These are phyloP conservation scores for Chenopodium berlandieri DNA, from an alignment of 148 eudicot species.

Conservation along the genomic window DNA sequence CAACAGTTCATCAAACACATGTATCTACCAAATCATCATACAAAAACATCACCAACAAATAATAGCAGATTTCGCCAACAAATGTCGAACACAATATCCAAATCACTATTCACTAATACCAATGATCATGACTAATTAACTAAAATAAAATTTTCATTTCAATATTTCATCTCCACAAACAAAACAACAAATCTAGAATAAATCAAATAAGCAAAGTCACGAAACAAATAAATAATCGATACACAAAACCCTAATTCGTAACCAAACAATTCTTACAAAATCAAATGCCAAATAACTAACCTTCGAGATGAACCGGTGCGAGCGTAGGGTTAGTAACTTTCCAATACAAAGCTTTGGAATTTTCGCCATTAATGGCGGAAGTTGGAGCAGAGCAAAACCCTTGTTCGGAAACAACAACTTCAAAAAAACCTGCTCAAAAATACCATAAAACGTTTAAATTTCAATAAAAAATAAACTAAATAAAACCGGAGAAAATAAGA, in stretches of 20 bases:
- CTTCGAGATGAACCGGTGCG: constrained; percentile 90
- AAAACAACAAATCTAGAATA: too few relatives aligned
- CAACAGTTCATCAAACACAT: background rate
- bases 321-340: constrained; percentile 87
- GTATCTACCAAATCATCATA: background rate
- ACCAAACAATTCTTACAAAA: background rate
- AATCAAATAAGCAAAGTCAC: too few relatives aligned
- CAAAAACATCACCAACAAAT: background rate
- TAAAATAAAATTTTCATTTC: too few relatives aligned
- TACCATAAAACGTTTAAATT: background rate
- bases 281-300: constrained; percentile 25
- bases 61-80: background rate
- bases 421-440: constrained; percentile 37
- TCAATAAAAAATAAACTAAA: background rate
- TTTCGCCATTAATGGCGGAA: constrained; percentile 23
- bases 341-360: constrained; percentile 51
- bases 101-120: too few relatives aligned
- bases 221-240: background rate
- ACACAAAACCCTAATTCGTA: background rate
- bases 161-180: too few relatives aligned
- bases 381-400: constrained; percentile 65
- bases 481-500: background rate
- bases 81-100: background rate
- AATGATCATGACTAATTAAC: too few relatives aligned
- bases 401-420: constrained; percentile 28